Evolutionary conservation across 2,329 filamentous ascomycete species (phyloP).

Genomic region (Beauveria sp.): DNA sequence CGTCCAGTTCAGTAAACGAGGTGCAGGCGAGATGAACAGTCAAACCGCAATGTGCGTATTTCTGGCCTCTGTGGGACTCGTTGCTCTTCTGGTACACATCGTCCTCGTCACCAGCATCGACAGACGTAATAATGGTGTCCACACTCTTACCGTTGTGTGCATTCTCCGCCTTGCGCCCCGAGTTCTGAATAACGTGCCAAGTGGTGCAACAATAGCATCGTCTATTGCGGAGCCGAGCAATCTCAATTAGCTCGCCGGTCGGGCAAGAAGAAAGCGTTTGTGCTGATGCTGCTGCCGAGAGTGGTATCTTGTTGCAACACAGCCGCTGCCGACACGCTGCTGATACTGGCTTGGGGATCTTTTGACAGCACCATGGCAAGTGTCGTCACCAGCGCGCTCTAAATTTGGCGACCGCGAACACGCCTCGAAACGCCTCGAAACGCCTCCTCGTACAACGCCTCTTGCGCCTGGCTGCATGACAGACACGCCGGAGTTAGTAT

Average conservation of each 20-base stretch:
- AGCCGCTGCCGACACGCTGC: neutral
- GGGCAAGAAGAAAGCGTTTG: neutral
- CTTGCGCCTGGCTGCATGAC: neutral
- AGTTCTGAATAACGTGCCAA: neutral
- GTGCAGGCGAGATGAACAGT: neutral
- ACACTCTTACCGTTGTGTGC: neutral
- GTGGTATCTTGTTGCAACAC: neutral
- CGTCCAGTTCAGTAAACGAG: neutral
- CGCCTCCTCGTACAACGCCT: slow-evolving; percentile 3
- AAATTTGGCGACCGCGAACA: neutral
- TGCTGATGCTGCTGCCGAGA: neutral
- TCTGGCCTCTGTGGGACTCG: neutral
- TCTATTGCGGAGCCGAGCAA: slow-evolving; percentile 1
- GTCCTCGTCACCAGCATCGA: neutral
- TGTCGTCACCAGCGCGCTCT: neutral
- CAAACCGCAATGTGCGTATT: slow-evolving; percentile 1
- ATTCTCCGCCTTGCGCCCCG: slow-evolving; percentile 6
- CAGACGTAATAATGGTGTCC: neutral
- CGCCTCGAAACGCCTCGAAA: neutral
- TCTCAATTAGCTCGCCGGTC: neutral
- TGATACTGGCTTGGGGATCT: neutral
- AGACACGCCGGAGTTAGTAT: slow-evolving; percentile 3
- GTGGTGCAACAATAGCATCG: neutral
- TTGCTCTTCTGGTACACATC: neutral
- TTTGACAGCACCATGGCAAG: neutral